Conservation (phyloP, 2,329 filamentous ascomycete genomes). For the Fusarium secorum region DNA sequence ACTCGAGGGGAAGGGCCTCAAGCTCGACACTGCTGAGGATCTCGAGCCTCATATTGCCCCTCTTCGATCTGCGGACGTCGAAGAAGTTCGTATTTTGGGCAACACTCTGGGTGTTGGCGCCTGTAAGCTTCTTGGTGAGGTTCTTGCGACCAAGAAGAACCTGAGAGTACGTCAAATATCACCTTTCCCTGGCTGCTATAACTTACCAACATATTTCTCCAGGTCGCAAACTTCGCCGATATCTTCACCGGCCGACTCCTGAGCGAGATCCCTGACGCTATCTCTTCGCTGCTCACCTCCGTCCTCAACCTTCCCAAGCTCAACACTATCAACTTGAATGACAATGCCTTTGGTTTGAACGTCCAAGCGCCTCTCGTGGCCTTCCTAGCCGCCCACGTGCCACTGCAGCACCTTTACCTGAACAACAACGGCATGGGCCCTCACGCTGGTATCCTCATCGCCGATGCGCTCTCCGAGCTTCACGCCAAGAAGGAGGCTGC, state of each 20-base stretch:
- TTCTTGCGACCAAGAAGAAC: conserved; percentile 83
- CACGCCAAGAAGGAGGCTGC: conserved; percentile 85
- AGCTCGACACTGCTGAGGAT: conserved; percentile 88
- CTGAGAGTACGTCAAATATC: conserved; percentile 65
- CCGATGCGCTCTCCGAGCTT: conserved; percentile 83
- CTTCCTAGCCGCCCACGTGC: conserved; percentile 87
- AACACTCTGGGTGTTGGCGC: conserved; percentile 94
- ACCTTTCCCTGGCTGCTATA: not conserved
- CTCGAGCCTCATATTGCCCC: conserved; percentile 83
- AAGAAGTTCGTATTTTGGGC: conserved; percentile 85
- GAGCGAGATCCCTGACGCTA: conserved; percentile 89
- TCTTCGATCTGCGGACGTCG: conserved; percentile 77
- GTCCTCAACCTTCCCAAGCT: conserved; percentile 87
- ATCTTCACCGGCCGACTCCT: conserved; percentile 96
- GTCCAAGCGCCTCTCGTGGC: conserved; percentile 91
- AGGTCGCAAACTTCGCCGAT: conserved; percentile 90
- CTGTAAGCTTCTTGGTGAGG: conserved; percentile 82
- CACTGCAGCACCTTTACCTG: conserved; percentile 91
- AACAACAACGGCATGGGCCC: conserved; percentile 99
- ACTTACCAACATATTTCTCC: conserved; percentile 10
- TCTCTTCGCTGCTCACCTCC: conserved; percentile 84
- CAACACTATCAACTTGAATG: conserved; percentile 92
- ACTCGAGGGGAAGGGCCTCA: conserved; percentile 89
- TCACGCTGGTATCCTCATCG: conserved; percentile 86
- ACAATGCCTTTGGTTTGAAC: conserved; percentile 97